Evolutionary conservation across 2,329 filamentous ascomycete genomes (phyloP).

Genomic region (Tolypocladium inflatum): DNA sequence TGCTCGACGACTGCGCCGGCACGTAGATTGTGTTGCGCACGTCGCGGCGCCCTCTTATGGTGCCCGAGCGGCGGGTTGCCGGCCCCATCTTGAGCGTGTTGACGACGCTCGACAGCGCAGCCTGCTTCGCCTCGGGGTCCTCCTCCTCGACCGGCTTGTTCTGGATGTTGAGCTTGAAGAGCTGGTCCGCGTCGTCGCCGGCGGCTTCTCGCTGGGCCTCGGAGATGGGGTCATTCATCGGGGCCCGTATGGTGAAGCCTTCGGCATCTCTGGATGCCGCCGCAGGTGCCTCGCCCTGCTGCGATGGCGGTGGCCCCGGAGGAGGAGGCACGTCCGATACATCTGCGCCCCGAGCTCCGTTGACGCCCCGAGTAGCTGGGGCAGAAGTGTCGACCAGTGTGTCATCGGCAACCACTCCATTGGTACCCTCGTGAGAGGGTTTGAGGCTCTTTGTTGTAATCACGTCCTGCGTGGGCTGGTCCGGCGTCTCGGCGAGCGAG

Average conservation of each 20-base stretch:
- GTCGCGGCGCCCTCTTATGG: constrained; percentile 79
- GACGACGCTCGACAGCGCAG: constrained; percentile 65
- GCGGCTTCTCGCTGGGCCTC: constrained; percentile 57
- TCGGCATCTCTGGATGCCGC: constrained; percentile 54
- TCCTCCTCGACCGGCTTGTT: constrained; percentile 71
- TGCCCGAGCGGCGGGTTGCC: constrained; percentile 62
- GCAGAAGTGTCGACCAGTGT: constrained; percentile 20
- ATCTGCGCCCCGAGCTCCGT: constrained; percentile 37
- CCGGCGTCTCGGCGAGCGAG: constrained; percentile 48
- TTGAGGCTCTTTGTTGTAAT: constrained; percentile 10
- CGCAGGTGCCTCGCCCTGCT: constrained; percentile 24
- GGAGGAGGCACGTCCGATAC: constrained; percentile 42
- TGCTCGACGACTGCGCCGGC: constrained; percentile 30
- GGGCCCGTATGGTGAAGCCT: constrained; percentile 64
- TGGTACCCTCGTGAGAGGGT: constrained; percentile 31
- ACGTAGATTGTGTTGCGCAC: constrained; percentile 86
- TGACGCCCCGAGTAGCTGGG: constrained; percentile 28
- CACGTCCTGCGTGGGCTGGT: constrained; percentile 20
- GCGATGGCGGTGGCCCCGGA: constrained; percentile 39
- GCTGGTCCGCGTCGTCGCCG: constrained; percentile 50
- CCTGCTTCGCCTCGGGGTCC: constrained; percentile 63
- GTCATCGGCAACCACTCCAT: constrained; percentile 28
- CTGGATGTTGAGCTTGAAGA: constrained; percentile 73
- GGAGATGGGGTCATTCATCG: constrained; percentile 56
- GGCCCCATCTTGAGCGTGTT: constrained; percentile 60